These are phyloP conservation scores for Xylaria polymorpha DNA, from an alignment of 2,329 filamentous ascomycete species.

Conservation along the genomic window DNA sequence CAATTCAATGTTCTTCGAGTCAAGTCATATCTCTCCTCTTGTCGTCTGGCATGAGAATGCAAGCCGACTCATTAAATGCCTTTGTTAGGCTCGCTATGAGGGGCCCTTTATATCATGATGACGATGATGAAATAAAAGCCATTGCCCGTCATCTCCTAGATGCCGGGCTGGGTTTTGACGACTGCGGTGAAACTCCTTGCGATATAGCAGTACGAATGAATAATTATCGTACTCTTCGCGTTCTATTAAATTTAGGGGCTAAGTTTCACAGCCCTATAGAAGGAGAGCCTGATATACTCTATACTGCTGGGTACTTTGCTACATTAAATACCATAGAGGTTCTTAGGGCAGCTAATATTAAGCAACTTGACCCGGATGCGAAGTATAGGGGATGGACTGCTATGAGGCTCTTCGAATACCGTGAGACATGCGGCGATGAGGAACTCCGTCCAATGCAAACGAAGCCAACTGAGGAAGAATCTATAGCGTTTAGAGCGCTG, in stretches of 20 bases:
- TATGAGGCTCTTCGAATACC: conserved; percentile 4
- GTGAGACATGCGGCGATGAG: background rate
- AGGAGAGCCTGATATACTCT: background rate
- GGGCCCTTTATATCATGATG: background rate
- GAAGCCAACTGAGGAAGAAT: conserved; percentile 1
- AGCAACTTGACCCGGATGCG: conserved; percentile 10
- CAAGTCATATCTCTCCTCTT: background rate
- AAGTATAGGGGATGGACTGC: background rate
- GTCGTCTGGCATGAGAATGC: background rate
- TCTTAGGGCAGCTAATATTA: conserved; percentile 3
- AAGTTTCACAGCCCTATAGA: background rate
- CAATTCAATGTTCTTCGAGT: conserved; percentile 9
- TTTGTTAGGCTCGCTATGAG: background rate
- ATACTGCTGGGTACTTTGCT: background rate
- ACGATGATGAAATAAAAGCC: conserved; percentile 2
- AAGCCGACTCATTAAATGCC: no score
- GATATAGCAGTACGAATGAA: background rate
- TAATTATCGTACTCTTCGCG: background rate
- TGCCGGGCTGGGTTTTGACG: background rate
- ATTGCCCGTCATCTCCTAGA: background rate
- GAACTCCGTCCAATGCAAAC: background rate
- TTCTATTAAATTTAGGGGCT: conserved; percentile 8
- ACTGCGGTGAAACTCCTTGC: background rate
- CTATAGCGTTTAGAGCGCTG: background rate
- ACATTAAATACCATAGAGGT: conserved; percentile 10